Evolutionary conservation across 305 asterid genomes (phyloP), one percentile per base, ranked within the genome.

Genomic region (Ilex paraguariensis): DNA sequence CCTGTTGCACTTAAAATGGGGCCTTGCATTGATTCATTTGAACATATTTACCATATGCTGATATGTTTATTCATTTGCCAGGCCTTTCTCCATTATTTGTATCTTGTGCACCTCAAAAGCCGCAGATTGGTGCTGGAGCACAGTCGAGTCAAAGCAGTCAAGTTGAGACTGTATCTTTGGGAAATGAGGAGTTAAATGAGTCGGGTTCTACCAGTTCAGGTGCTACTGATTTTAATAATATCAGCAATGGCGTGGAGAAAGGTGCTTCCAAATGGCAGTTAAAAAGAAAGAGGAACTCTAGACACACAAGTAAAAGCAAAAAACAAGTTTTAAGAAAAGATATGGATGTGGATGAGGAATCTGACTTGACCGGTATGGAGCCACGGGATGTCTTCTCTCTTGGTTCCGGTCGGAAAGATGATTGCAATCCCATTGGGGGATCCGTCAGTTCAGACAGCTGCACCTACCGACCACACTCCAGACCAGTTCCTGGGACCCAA

Each of bases 271-370:
- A 81, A 64, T 92, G 97, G 97, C 91, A 77, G 76, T 62, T 72
- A 42, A 89, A 88, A 75, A 88, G 98, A 60, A 92, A 85, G 82
- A 79, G 98, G 58, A 90, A 85, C 69, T 80, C 87, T 10, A 81
- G 95, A 62, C 75, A 74, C 62, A 32, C 64, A 40, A 21, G 65
- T 64, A 74, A 63, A 67, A 51, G 32, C 45, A 77, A 51, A 61
- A 59, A 56, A 61, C 58, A 61, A 66, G 69, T 45, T 57, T 48
- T 77, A 5, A 78, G 86, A 65, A 82, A 70, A 62, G 21, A 7
- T 28, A 70, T 32, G 15, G 87, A 73, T 61, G 66, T 67, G n/a
- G 75, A 76, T 21, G 79, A 85, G 59, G 88, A 79, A 59, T 57
- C 75, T 8, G 78, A 21, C 28, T 21, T 21, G 28, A 21, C 28